Conservation (phyloP, 768 basidiomycete species). For the Russula griseocarnosa region DNA sequence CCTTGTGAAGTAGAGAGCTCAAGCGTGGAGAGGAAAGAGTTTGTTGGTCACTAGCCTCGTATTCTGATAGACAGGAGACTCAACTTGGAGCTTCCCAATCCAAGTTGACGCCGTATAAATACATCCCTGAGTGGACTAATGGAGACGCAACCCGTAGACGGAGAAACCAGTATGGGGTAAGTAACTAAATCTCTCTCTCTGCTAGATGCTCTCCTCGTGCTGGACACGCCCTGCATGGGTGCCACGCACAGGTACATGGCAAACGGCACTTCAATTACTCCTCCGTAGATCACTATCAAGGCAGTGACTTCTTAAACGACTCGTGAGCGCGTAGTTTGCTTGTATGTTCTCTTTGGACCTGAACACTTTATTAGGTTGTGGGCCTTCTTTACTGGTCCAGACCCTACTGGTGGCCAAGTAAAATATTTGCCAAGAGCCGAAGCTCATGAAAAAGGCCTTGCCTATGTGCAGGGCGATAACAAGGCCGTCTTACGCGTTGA, state of each 20-base stretch:
- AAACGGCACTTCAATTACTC: neutral
- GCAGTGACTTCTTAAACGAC: neutral
- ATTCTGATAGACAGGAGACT: too few relatives aligned
- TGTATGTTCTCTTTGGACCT: neutral
- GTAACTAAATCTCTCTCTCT: too few relatives aligned
- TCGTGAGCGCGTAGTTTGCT: neutral
- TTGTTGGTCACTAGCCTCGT: too few relatives aligned
- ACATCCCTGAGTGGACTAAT: too few relatives aligned
- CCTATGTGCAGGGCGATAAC: neutral
- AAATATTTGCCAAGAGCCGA: neutral
- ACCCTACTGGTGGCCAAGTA: neutral
- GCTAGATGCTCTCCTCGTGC: neutral
- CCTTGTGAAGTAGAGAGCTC: too few relatives aligned
- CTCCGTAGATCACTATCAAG: constrained; percentile 3
- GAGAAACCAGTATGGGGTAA: too few relatives aligned
- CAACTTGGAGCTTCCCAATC: too few relatives aligned
- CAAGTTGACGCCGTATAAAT: too few relatives aligned
- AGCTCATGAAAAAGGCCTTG: neutral
- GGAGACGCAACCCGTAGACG: too few relatives aligned
- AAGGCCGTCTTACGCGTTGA: neutral
- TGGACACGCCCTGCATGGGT: neutral
- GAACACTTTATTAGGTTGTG: neutral
- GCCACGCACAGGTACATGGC: neutral
- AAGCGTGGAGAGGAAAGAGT: too few relatives aligned
- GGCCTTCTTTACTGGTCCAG: neutral